Evolutionary conservation across 345 rosid species (phyloP).

Genomic region (Lumnitzera racemosa): DNA sequence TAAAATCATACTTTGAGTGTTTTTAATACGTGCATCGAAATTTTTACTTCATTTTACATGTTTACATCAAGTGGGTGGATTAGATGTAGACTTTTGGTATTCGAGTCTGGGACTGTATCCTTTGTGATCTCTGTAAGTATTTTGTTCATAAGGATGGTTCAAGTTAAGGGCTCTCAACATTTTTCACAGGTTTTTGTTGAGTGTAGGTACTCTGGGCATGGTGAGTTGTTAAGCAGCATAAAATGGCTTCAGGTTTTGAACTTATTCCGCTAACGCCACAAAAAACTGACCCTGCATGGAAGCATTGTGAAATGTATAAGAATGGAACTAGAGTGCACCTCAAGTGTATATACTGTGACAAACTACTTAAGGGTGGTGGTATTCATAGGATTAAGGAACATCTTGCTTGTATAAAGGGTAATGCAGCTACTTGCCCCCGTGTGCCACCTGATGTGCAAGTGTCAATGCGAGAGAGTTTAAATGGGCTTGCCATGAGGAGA

Average conservation of each 20-base stretch:
- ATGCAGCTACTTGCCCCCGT: constrained; percentile 63
- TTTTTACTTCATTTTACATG: no score
- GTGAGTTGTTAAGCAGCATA: background rate
- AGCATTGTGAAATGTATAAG: constrained; percentile 75
- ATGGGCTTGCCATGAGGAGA: constrained; percentile 60
- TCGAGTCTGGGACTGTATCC: no score
- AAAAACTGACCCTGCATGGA: constrained; percentile 95
- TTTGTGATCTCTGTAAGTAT: no score
- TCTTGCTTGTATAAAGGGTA: constrained; percentile 84
- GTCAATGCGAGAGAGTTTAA: constrained; percentile 56
- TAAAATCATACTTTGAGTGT: no score
- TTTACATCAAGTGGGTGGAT: no score
- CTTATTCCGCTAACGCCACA: constrained; percentile 60
- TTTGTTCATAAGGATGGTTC: no score
- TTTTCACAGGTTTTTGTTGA: background rate
- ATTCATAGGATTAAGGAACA: constrained; percentile 95
- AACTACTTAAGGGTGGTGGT: constrained; percentile 91
- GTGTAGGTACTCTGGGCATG: constrained; percentile 1
- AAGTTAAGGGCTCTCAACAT: background rate
- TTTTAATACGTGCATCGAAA: no score
- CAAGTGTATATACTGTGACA: constrained; percentile 69
- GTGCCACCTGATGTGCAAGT: constrained; percentile 61
- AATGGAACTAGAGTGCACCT: constrained; percentile 67
- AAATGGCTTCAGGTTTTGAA: constrained; percentile 46
- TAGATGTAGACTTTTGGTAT: no score